phyloP scores from a whole-genome alignment of 352 stramenopile genomes.

The Phytophthora megakarya region DNA sequence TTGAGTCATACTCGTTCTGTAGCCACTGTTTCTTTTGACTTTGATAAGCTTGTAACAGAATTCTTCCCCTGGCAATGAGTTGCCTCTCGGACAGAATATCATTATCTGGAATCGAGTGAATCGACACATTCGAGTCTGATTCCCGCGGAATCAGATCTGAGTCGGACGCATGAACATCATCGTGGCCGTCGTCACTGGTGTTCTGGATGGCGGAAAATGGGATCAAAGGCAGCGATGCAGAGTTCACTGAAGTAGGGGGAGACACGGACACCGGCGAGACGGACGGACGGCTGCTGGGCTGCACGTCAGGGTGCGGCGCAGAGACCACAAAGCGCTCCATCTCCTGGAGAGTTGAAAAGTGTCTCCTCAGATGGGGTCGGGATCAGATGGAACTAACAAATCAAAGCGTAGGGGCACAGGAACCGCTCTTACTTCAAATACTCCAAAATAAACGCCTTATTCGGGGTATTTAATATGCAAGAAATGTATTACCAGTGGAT shows the following conservation, averaged over 20 bases:
- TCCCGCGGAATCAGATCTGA: slow-evolving; percentile 21
- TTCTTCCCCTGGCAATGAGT: slow-evolving; percentile 51
- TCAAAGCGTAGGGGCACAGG: no score
- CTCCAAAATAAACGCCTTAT: no score
- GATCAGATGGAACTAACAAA: not conserved
- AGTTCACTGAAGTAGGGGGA: slow-evolving; percentile 1
- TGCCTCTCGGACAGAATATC: slow-evolving; percentile 37
- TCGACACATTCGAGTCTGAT: slow-evolving; percentile 10
- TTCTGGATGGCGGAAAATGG: slow-evolving; percentile 32
- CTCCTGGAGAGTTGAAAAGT: not conserved
- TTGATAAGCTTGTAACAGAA: slow-evolving; percentile 54
- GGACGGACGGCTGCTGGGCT: slow-evolving; percentile 1
- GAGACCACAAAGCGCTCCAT: slow-evolving; percentile 33
- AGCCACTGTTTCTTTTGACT: slow-evolving; percentile 44
- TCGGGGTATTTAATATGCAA: no score
- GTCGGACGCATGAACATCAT: not conserved
- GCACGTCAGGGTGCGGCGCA: slow-evolving; percentile 2
- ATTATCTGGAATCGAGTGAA: not conserved
- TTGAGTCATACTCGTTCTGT: slow-evolving; percentile 15
- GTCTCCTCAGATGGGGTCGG: not conserved
- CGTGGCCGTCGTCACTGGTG: slow-evolving; percentile 8
- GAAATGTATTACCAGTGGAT: no score
- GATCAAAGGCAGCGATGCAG: slow-evolving; percentile 15
- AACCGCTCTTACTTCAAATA: no score
- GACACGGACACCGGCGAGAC: slow-evolving; percentile 21